Evolutionary conservation across 1,284 basidiomycete genomes (phyloP).

Genomic region (Puccinia brachypodii): DNA sequence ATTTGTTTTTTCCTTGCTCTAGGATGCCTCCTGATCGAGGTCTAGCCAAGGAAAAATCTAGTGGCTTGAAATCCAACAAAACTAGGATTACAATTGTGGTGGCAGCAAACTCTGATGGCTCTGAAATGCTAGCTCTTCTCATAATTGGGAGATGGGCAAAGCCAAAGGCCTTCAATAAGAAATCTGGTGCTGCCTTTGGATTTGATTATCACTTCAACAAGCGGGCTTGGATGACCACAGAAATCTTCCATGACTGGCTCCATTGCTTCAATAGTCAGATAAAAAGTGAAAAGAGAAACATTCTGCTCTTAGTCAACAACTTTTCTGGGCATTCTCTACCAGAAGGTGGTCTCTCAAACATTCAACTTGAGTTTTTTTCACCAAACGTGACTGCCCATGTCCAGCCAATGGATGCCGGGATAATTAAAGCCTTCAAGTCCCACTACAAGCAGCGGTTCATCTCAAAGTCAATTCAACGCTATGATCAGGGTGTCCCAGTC

Average conservation of each 20-base stretch:
- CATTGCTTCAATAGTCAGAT: neutral
- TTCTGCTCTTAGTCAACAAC: neutral
- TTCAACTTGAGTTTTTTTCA: slow-evolving; percentile 14
- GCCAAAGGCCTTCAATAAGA: slow-evolving; percentile 9
- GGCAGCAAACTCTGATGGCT: slow-evolving; percentile 2
- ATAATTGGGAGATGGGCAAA: neutral
- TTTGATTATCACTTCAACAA: slow-evolving; percentile 13
- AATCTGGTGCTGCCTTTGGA: neutral
- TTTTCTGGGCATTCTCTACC: neutral
- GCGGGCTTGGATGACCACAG: slow-evolving; percentile 19
- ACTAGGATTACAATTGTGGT: slow-evolving; percentile 8
- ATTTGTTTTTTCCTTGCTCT: neutral
- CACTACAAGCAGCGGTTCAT: slow-evolving; percentile 14
- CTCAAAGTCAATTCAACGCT: slow-evolving; percentile 2
- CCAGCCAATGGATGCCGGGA: slow-evolving; percentile 24
- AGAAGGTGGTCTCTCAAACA: neutral
- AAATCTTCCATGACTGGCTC: slow-evolving; percentile 25
- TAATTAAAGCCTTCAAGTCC: slow-evolving; percentile 6
- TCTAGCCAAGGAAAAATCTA: neutral
- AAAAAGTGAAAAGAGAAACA: neutral
- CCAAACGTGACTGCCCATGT: slow-evolving; percentile 30
- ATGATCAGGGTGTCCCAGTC: neutral
- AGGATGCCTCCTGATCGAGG: slow-evolving; percentile 35
- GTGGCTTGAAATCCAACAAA: slow-evolving; percentile 10
- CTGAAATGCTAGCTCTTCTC: neutral